These are phyloP conservation scores for Suillus placidus DNA, from an alignment of 768 basidiomycete species.

Conservation along the genomic window DNA sequence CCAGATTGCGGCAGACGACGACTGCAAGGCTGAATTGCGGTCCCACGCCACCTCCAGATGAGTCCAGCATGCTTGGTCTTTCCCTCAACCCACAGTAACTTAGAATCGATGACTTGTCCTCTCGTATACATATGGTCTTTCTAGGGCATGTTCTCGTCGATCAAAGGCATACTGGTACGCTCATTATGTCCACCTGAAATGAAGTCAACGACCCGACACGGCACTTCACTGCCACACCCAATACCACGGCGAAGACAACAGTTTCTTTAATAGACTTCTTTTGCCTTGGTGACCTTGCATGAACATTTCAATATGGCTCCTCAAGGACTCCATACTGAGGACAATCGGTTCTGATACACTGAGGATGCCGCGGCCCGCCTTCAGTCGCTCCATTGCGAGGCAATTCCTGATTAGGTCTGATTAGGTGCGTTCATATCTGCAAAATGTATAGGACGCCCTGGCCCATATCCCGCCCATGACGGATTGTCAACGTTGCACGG, in stretches of 20 bases:
- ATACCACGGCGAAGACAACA: neutral
- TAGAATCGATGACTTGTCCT: neutral
- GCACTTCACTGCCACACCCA: neutral
- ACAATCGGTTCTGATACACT: neutral
- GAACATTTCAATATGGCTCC: neutral
- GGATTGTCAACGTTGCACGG: neutral
- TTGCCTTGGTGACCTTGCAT: constrained; percentile 4
- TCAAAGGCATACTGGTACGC: neutral
- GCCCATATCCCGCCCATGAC: neutral
- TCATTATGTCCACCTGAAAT: neutral
- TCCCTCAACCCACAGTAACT: neutral
- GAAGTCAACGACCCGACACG: neutral
- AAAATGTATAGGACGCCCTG: neutral
- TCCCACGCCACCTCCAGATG: constrained; percentile 7
- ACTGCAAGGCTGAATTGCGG: neutral
- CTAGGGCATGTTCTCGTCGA: neutral
- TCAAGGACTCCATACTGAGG: neutral
- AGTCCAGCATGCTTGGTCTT: neutral
- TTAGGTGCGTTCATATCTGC: constrained; percentile 7
- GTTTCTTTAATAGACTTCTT: neutral
- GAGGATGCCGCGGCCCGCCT: neutral
- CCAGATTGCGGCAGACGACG: constrained; percentile 17
- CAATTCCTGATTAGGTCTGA: constrained; percentile 5
- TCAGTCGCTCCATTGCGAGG: neutral
- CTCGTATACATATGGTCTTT: neutral